Percentiles rank a stretch among this genome's conserved stretches.
These are phyloP conservation scores for Globisporangium mamillatum DNA, from an alignment of 352 stramenopile species.

Conservation along the genomic window DNA sequence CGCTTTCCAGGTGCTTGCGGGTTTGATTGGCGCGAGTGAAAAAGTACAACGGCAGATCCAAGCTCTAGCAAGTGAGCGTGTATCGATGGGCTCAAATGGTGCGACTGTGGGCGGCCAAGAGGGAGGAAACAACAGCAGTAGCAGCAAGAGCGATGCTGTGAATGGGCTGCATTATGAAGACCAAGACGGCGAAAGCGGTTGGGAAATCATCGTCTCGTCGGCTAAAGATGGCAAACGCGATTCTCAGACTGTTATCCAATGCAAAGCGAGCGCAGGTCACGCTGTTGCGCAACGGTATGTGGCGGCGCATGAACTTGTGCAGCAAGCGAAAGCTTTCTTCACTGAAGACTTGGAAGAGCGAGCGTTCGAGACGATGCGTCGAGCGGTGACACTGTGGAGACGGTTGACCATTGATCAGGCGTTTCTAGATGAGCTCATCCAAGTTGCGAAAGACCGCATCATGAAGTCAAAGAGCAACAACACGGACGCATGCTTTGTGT, in stretches of 20 bases:
- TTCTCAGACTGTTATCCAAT: neutral
- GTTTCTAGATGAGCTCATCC: conserved; percentile 3
- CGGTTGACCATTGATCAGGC: neutral
- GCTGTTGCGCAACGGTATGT: conserved; percentile 8
- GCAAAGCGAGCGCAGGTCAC: neutral
- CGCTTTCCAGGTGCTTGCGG: neutral
- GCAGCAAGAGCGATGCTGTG: neutral
- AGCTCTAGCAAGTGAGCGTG: neutral
- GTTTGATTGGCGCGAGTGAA: neutral
- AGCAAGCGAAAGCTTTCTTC: neutral
- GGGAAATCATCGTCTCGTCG: neutral
- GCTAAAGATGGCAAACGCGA: neutral
- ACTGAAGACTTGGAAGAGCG: neutral
- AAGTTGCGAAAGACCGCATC: neutral
- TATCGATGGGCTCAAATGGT: neutral
- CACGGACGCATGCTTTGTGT: conserved; percentile 2
- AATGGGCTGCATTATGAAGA: neutral
- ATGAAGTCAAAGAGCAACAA: neutral
- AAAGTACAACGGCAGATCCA: neutral
- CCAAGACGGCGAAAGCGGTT: neutral
- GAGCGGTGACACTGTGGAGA: conserved; percentile 5
- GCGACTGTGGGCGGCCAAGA: neutral
- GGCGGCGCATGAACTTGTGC: conserved; percentile 2
- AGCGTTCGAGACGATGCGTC: conserved; percentile 6
- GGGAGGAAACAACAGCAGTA: neutral